Base-by-base conservation (phyloP, 75 land plant species). In the Sequoiadendron giganteum region DNA sequence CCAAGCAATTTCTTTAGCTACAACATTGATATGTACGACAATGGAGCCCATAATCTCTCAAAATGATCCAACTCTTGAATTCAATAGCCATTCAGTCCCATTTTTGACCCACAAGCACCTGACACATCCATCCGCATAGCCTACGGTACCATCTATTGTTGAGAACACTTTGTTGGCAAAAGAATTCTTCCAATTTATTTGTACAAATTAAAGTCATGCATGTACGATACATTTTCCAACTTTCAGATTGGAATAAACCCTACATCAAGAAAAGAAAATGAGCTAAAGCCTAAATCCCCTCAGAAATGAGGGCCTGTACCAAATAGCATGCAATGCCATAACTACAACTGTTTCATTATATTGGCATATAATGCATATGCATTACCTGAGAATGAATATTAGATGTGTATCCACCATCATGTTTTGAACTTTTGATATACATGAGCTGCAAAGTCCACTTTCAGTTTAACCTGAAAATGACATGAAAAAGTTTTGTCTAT, bases 401-500 rank as follows among this genome's bases (percentile, higher is more conserved):
- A 61, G 15, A 73, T 73, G 38, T 61, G 77, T 61, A 61, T 61
- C 38, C 4, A 13, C 77, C 77, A 10, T 73, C 77, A 32, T 34
- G 38, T 73, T 73, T 13, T 32, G 28, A 61, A 25, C 70, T 61
- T 61, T 61, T 21, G 70, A 61, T 25, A 61, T 25, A 61, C 28
- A 25, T 18, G 21, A 61, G 28, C 70, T 61, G 70, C 70, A 61
- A 25, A 61, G 70, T 73, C 77, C 77, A 30, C 34, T 73, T 73
- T 73, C 77, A 73, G 15, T 73, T 73, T 73, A 73, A 73, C 77
- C 77, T 73, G 77, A 73, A 72, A 73, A 73, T 73, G 77, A 73
- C 77, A 73, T 5, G 9, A 73, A 73, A 13, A 73, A 61, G 70
- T n/a, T 61, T 73, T 73, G 15, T 73, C 38, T 34, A 73, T 73